phyloP scores from a whole-genome alignment of 2,329 filamentous ascomycete genomes.

The Neocatenulostroma microsporum region DNA sequence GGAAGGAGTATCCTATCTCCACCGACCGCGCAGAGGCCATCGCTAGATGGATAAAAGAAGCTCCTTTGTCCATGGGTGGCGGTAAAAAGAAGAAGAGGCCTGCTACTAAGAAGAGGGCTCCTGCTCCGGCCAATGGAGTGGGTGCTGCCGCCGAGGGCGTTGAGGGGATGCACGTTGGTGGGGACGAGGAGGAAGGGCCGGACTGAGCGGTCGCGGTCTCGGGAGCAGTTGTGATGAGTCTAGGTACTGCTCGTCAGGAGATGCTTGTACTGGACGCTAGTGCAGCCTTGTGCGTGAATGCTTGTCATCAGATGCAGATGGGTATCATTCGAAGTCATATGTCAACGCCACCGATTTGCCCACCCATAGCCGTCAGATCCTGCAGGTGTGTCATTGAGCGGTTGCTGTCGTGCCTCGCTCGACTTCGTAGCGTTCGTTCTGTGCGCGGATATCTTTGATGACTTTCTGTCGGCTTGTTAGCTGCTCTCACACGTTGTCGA shows the following conservation, averaged over 20 bases:
- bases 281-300: too few species aligned
- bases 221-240: too few species aligned
- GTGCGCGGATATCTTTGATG: slow-evolving; percentile 38
- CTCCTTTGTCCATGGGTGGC: slow-evolving; percentile 33
- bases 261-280: too few species aligned
- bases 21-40: slow-evolving; percentile 64
- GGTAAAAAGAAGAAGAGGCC: slow-evolving; percentile 31
- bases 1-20: slow-evolving; percentile 60
- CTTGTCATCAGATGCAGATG: too few species aligned
- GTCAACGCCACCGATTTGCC: too few species aligned
- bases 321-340: too few species aligned
- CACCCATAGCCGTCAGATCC: too few species aligned
- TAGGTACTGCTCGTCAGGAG: too few species aligned
- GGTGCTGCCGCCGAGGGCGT: neutral
- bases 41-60: slow-evolving; percentile 57
- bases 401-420: slow-evolving; percentile 3
- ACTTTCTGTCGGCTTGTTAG: slow-evolving; percentile 33
- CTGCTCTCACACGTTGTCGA: neutral
- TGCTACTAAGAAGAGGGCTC: slow-evolving; percentile 24
- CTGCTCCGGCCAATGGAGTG: slow-evolving; percentile 5
- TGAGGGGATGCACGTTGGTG: neutral
- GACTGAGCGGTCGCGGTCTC: neutral
- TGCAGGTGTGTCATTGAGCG: too few species aligned
- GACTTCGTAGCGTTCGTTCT: slow-evolving; percentile 28
- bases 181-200: neutral